Conservation (phyloP, 176 grass and related monocot species). For the Musa schizocarpa region DNA sequence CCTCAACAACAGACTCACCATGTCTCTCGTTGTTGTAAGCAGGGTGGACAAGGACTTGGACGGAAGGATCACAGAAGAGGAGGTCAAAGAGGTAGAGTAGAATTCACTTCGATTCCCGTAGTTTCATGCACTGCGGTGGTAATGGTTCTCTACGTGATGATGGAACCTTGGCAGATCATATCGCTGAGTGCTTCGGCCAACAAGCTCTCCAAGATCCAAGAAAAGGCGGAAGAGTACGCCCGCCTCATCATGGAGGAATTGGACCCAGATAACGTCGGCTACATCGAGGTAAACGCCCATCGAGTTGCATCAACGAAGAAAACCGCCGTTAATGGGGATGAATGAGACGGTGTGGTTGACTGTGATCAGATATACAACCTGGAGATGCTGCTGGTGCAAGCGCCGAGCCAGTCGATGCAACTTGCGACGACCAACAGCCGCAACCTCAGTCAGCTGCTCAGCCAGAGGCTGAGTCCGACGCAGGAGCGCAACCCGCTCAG, state of each 20-base stretch:
- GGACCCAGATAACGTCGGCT: slow-evolving; percentile 5
- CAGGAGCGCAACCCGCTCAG: slow-evolving; percentile 11
- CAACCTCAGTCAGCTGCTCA: slow-evolving; percentile 18
- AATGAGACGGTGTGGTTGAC: background rate
- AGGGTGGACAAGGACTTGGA: slow-evolving; percentile 95
- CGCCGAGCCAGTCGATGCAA: background rate
- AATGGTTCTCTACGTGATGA: too few species aligned
- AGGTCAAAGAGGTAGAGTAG: slow-evolving; percentile 73
- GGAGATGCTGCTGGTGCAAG: slow-evolving; percentile 19
- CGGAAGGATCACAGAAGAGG: slow-evolving; percentile 75
- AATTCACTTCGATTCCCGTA: too few species aligned
- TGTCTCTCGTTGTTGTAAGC: background rate
- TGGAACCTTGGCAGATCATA: background rate
- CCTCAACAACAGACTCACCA: background rate
- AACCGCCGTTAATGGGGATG: background rate
- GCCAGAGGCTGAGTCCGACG: slow-evolving; percentile 9
- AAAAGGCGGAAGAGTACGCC: slow-evolving; percentile 3
- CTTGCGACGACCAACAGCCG: slow-evolving; percentile 1
- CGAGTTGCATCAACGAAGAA: background rate
- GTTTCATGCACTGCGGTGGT: too few species aligned
- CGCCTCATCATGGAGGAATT: slow-evolving; percentile 6
- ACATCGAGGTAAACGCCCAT: background rate
- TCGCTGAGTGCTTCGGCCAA: slow-evolving; percentile 7
- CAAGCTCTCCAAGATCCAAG: slow-evolving; percentile 6
- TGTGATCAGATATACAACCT: slow-evolving; percentile 12